These are phyloP conservation scores for Globisporangium ultimum DNA, from an alignment of 352 stramenopile species.

Conservation along the genomic window DNA sequence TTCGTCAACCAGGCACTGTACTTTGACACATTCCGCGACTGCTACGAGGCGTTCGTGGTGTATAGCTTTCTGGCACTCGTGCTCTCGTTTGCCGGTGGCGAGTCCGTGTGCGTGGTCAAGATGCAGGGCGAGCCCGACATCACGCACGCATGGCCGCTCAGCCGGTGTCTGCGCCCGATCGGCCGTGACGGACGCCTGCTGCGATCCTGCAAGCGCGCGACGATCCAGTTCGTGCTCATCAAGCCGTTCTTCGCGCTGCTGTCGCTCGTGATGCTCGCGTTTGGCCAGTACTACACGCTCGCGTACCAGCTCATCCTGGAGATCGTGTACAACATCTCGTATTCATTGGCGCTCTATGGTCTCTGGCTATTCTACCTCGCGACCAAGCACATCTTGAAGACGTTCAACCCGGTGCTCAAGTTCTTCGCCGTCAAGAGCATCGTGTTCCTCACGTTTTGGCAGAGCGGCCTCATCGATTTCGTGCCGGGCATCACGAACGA, in stretches of 20 bases:
- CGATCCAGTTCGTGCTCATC: slow-evolving; percentile 91
- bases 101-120: slow-evolving; percentile 86
- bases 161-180: slow-evolving; percentile 70
- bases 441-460: slow-evolving; percentile 93
- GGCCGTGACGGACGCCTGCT: slow-evolving; percentile 79
- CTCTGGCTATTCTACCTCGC: slow-evolving; percentile 91
- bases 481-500: slow-evolving; percentile 83
- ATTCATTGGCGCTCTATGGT: slow-evolving; percentile 87
- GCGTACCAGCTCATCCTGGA: slow-evolving; percentile 78
- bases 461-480: slow-evolving; percentile 83
- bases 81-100: slow-evolving; percentile 84
- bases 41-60: slow-evolving; percentile 92
- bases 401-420: slow-evolving; percentile 89
- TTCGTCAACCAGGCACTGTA: slow-evolving; percentile 82
- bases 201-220: slow-evolving; percentile 87
- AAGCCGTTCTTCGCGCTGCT: slow-evolving; percentile 88
- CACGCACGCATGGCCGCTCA: slow-evolving; percentile 77
- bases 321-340: slow-evolving; percentile 91
- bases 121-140: slow-evolving; percentile 85
- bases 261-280: slow-evolving; percentile 79
- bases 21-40: slow-evolving; percentile 87
- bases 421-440: slow-evolving; percentile 92
- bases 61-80: slow-evolving; percentile 91
- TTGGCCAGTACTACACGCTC: slow-evolving; percentile 70
- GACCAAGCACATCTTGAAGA: slow-evolving; percentile 80